These are phyloP conservation scores for Solanum stenotomum DNA, from an alignment of 257 asterid species.

Conservation along the genomic window DNA sequence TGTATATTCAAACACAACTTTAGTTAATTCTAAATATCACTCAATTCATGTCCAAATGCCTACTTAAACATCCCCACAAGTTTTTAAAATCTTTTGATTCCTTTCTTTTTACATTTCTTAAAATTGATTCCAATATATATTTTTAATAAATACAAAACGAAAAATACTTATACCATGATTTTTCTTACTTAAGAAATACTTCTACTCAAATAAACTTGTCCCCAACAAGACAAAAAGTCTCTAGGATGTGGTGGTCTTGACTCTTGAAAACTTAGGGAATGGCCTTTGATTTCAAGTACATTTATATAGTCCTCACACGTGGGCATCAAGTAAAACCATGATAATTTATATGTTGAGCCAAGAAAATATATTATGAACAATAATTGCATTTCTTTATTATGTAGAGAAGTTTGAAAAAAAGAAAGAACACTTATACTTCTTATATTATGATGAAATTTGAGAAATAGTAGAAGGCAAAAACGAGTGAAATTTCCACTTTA, in stretches of 20 bases:
- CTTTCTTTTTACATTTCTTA: background rate
- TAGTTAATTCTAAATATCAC: background rate
- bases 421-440: background rate
- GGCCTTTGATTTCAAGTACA: background rate
- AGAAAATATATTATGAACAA: slow-evolving; percentile 1
- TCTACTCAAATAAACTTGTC: background rate
- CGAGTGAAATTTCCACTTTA: slow-evolving; percentile 8
- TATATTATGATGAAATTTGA: background rate
- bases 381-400: background rate
- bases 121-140: background rate
- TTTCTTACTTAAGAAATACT: background rate
- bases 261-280: background rate
- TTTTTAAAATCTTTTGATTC: background rate
- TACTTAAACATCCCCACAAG: background rate
- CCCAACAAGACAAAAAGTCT: background rate
- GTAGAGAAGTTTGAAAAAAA: background rate
- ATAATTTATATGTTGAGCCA: background rate
- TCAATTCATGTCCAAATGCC: background rate
- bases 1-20: background rate
- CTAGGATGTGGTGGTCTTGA: background rate
- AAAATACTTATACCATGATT: background rate
- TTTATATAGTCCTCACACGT: slow-evolving; percentile 5
- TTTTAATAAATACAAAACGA: background rate
- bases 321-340: background rate
- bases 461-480: background rate